Percentiles rank a stretch among this genome's conserved stretches.
Conservation (phyloP, 306 rosid species). For the Dalbergia cochinchinensis region DNA sequence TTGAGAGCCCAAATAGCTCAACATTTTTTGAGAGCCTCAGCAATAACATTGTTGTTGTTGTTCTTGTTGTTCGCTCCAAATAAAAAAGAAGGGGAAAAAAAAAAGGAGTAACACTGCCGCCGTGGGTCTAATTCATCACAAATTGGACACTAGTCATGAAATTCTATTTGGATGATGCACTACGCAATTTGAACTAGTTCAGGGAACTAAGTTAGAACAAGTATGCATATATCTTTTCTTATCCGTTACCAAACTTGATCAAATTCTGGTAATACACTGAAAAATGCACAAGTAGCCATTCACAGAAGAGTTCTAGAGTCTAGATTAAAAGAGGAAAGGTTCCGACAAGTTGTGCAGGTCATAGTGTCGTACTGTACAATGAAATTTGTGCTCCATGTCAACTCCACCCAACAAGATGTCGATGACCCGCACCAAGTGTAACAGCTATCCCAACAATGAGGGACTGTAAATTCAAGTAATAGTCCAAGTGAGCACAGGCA, state of each 20-base stretch:
- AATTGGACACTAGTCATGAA: too few relatives aligned
- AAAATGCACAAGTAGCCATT: conserved; percentile 16
- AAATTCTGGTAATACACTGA: background rate
- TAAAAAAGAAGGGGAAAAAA: too few relatives aligned
- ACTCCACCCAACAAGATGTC: conserved; percentile 52
- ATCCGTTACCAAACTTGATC: background rate
- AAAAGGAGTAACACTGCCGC: too few relatives aligned
- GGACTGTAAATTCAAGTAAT: conserved; percentile 61
- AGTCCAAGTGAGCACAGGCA: conserved; percentile 37
- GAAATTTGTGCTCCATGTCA: background rate
- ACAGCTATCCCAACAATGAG: conserved; percentile 59
- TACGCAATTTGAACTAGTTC: background rate
- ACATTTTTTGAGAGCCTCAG: too few relatives aligned
- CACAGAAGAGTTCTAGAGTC: conserved; percentile 6
- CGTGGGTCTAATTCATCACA: too few relatives aligned
- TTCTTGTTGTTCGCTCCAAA: too few relatives aligned
- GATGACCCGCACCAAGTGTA: conserved; percentile 57
- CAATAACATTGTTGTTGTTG: too few relatives aligned
- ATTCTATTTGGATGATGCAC: background rate
- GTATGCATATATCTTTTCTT: background rate
- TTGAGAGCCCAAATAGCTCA: too few relatives aligned
- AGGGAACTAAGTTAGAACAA: background rate
- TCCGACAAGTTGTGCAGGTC: background rate
- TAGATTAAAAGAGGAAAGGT: conserved; percentile 15
- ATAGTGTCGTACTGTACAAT: background rate